Conservation (phyloP, 371 early-diverging fungal species). For the Zopfochytrium polystomum region DNA sequence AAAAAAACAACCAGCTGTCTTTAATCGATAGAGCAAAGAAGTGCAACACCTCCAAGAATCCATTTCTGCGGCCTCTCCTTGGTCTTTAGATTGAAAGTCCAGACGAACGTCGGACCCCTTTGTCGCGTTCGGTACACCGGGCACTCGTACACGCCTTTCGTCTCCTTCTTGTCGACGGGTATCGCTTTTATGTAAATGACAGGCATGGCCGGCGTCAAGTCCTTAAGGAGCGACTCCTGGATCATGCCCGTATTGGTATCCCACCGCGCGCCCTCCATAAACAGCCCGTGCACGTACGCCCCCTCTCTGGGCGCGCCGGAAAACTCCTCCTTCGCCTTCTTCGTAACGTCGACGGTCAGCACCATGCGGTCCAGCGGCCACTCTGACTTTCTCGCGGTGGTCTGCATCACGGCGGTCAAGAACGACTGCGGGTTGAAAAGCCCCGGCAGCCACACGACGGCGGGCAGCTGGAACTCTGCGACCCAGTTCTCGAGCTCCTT, state of each 20-base stretch:
- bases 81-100: conserved; percentile 57
- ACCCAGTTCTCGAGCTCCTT: conserved; percentile 58
- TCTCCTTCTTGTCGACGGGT: conserved; percentile 53
- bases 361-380: conserved; percentile 61
- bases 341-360: conserved; percentile 56
- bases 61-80: conserved; percentile 55
- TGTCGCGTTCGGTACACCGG: conserved; percentile 58
- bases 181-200: conserved; percentile 54
- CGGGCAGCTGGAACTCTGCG: conserved; percentile 51
- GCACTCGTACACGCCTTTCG: conserved; percentile 55
- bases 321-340: conserved; percentile 65
- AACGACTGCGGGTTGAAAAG: conserved; percentile 64
- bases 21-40: conserved; percentile 38
- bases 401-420: conserved; percentile 62
- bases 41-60: conserved; percentile 54
- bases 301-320: conserved; percentile 57
- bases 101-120: conserved; percentile 57
- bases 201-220: conserved; percentile 58
- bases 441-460: conserved; percentile 57
- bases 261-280: conserved; percentile 63
- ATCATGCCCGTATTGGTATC: conserved; percentile 58
- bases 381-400: conserved; percentile 54
- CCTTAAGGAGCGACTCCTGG: conserved; percentile 57
- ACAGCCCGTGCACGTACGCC: conserved; percentile 59
- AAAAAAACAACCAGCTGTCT: no score